phyloP scores from a whole-genome alignment of 2,329 filamentous ascomycete species.

The Rutstroemia sp. region DNA sequence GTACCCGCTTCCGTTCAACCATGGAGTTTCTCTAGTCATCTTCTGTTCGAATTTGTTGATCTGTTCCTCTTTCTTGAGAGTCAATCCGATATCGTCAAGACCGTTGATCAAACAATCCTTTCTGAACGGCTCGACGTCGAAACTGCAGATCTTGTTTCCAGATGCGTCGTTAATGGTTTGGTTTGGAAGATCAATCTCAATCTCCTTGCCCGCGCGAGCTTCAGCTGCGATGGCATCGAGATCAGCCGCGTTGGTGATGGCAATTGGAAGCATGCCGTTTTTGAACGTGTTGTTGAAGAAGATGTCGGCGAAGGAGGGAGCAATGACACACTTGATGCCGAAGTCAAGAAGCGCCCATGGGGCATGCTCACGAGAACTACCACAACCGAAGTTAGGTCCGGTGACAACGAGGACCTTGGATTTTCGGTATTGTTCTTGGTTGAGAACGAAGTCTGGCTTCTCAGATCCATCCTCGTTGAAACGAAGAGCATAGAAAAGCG shows the following conservation, averaged over 20 bases:
- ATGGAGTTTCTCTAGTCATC: conserved; percentile 52
- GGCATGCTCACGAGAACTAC: conserved; percentile 86
- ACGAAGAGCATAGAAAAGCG: conserved; percentile 80
- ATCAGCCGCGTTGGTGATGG: conserved; percentile 42
- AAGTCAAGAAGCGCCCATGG: conserved; percentile 97
- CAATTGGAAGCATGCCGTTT: conserved; percentile 94
- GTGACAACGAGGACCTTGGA: conserved; percentile 88
- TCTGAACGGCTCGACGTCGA: conserved; percentile 86
- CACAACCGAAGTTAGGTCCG: conserved; percentile 92
- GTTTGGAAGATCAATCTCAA: conserved; percentile 81
- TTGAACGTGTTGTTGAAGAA: conserved; percentile 99
- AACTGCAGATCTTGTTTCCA: conserved; percentile 66
- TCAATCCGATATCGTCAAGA: conserved; percentile 88
- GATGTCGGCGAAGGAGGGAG: conserved; percentile 85
- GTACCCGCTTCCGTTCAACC: conserved; percentile 82
- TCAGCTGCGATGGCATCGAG: conserved; percentile 35
- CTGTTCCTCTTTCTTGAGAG: conserved; percentile 82
- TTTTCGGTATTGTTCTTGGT: conserved; percentile 76
- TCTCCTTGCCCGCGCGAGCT: conserved; percentile 68
- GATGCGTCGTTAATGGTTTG: conserved; percentile 70
- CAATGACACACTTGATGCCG: conserved; percentile 89
- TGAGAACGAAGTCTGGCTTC: conserved; percentile 79
- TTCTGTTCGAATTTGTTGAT: conserved; percentile 72
- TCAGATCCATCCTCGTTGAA: conserved; percentile 68
- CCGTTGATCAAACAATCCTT: conserved; percentile 91